phyloP scores from a whole-genome alignment of 768 basidiomycete species.

The Astraeus odoratus region DNA sequence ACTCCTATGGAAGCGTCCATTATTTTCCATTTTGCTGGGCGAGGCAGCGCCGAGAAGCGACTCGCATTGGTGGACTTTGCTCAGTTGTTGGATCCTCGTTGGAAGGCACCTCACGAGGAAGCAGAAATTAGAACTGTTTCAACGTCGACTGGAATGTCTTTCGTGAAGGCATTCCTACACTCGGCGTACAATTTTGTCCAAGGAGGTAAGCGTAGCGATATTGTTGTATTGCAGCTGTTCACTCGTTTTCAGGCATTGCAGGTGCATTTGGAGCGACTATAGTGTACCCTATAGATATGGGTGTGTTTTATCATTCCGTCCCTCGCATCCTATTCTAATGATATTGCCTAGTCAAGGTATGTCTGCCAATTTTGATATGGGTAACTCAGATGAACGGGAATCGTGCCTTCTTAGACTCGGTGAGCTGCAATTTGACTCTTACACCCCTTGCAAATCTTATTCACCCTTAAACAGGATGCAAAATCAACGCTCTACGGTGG shows the following conservation, averaged over 20 bases:
- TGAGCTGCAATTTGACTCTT: slow-evolving; percentile 19
- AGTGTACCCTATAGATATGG: slow-evolving; percentile 94
- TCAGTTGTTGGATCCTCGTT: slow-evolving; percentile 85
- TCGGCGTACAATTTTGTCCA: slow-evolving; percentile 84
- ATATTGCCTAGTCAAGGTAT: slow-evolving; percentile 59
- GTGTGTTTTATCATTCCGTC: slow-evolving; percentile 36
- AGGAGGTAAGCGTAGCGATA: slow-evolving; percentile 51
- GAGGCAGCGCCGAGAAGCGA: slow-evolving; percentile 62
- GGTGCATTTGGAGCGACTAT: slow-evolving; percentile 96
- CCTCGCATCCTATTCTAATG: slow-evolving; percentile 7
- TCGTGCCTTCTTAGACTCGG: slow-evolving; percentile 44
- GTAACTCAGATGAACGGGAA: background rate
- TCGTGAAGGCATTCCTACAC: slow-evolving; percentile 51
- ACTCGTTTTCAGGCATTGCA: slow-evolving; percentile 58
- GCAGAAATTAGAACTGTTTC: slow-evolving; percentile 27
- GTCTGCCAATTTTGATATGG: slow-evolving; percentile 11
- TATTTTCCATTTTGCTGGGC: slow-evolving; percentile 94
- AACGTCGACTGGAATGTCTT: slow-evolving; percentile 32
- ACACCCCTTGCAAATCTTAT: background rate
- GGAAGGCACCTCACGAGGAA: slow-evolving; percentile 66
- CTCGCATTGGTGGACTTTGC: slow-evolving; percentile 88
- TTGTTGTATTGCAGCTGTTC: slow-evolving; percentile 6
- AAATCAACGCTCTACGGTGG: slow-evolving; percentile 94
- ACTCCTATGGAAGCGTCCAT: slow-evolving; percentile 98
- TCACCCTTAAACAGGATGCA: slow-evolving; percentile 60